Conservation (phyloP, 441 rosid species). For the Pelargonium fulgidum region DNA sequence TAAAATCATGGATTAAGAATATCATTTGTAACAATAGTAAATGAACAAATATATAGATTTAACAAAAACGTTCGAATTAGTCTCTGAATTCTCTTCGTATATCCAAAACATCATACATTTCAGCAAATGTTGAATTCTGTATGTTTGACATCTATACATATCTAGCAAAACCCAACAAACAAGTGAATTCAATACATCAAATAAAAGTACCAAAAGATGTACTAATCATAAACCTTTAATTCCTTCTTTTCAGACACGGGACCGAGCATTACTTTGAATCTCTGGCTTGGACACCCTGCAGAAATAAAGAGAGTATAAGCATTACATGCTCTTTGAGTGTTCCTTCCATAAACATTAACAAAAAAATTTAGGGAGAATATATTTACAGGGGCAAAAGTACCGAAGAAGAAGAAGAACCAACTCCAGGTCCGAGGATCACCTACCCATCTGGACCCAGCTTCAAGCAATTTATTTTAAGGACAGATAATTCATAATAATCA, state of each 20-base stretch:
- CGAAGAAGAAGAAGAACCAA: conserved; percentile 1
- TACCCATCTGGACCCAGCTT: neutral
- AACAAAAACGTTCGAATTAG: too few species aligned
- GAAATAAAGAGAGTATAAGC: neutral
- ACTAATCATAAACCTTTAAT: conserved; percentile 43
- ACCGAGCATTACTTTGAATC: neutral
- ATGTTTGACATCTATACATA: conserved; percentile 61
- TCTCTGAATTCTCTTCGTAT: too few species aligned
- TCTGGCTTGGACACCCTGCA: neutral
- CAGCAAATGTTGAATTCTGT: conserved; percentile 90
- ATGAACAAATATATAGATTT: too few species aligned
- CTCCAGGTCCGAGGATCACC: neutral
- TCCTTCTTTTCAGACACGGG: conserved; percentile 25
- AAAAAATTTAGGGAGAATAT: neutral
- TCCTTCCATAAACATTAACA: neutral
- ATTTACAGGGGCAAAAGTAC: neutral
- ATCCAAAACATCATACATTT: conserved; percentile 84
- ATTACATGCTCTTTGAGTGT: neutral
- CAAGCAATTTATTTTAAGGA: too few species aligned
- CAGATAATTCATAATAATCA: neutral
- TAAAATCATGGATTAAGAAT: neutral
- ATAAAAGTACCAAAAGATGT: neutral
- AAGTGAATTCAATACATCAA: neutral
- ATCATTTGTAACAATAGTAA: neutral
- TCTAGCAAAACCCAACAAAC: conserved; percentile 35